Conservation (phyloP, 768 basidiomycete genomes). For the Paxillus rubicundulus region DNA sequence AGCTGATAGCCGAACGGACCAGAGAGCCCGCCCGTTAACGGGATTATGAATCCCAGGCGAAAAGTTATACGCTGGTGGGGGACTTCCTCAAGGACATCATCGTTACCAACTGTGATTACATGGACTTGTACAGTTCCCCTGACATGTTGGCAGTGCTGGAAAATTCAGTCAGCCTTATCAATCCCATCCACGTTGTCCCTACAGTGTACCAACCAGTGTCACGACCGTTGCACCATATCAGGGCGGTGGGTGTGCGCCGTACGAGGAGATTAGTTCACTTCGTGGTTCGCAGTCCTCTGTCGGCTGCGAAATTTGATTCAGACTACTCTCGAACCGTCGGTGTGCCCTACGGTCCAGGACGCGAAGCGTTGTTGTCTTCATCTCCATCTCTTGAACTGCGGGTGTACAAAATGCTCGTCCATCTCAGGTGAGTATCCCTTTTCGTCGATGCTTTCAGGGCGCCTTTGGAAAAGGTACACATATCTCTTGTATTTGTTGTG, state of each 20-base stretch:
- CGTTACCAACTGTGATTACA: conserved; percentile 4
- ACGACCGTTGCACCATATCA: conserved; percentile 2
- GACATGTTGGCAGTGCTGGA: too few relatives aligned
- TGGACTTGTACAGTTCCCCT: too few relatives aligned
- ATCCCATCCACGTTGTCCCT: conserved; percentile 4
- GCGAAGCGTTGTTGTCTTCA: background rate
- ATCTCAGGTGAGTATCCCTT: too few relatives aligned
- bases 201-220: conserved; percentile 9
- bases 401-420: background rate
- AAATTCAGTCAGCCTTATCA: background rate
- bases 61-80: background rate
- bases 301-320: conserved; percentile 32
- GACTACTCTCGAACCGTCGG: conserved; percentile 28
- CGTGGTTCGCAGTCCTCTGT: conserved; percentile 18
- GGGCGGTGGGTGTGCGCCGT: conserved; percentile 2
- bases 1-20: background rate
- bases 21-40: background rate
- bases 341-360: background rate
- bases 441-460: too few relatives aligned
- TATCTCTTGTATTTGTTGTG: background rate
- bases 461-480: too few relatives aligned
- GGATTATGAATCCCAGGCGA: background rate
- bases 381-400: background rate
- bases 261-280: conserved; percentile 32
- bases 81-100: background rate